Evolutionary conservation across 148 eudicot genomes (phyloP).

Genomic region (Selenicereus undatus): DNA sequence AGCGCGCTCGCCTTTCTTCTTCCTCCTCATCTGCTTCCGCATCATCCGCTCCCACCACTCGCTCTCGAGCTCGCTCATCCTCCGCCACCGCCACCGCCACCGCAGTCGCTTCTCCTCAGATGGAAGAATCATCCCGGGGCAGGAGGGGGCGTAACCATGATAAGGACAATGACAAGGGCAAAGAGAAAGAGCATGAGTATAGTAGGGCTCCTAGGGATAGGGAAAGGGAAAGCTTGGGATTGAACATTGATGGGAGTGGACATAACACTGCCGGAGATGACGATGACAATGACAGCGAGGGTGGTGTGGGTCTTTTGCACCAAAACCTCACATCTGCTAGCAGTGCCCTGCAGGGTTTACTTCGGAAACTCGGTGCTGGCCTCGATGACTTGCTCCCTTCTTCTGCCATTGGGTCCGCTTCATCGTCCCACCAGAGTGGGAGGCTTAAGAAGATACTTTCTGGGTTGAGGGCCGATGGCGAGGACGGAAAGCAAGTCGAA

Average conservation of each 20-base stretch:
- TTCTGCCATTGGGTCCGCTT: conserved; percentile 65
- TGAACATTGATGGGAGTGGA: conserved; percentile 46
- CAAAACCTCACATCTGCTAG: conserved; percentile 90
- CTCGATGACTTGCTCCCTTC: conserved; percentile 90
- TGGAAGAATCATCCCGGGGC: conserved; percentile 69
- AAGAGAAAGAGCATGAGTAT: conserved; percentile 68
- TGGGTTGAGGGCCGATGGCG: conserved; percentile 91
- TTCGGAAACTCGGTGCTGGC: conserved; percentile 89
- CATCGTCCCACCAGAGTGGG: conserved; percentile 82
- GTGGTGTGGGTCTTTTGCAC: conserved; percentile 69
- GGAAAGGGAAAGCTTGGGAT: conserved; percentile 45
- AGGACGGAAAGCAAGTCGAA: conserved; percentile 91
- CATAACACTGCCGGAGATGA: conserved; percentile 22
- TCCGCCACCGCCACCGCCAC: conserved; percentile 18
- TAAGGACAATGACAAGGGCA: conserved; percentile 68
- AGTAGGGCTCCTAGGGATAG: conserved; percentile 46
- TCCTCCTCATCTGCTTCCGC: conserved; percentile 29
- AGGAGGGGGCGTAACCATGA: conserved; percentile 60
- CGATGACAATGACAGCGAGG: conserved; percentile 60
- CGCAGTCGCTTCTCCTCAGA: conserved; percentile 25
- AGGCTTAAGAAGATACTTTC: conserved; percentile 81
- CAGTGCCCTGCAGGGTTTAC: conserved; percentile 91
- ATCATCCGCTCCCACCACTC: conserved; percentile 33
- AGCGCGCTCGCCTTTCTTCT: conserved; percentile 53
- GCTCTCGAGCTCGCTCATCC: conserved; percentile 42